Evolutionary conservation across 2,329 filamentous ascomycete genomes (phyloP).

Genomic region (Delphinella strobiligena): DNA sequence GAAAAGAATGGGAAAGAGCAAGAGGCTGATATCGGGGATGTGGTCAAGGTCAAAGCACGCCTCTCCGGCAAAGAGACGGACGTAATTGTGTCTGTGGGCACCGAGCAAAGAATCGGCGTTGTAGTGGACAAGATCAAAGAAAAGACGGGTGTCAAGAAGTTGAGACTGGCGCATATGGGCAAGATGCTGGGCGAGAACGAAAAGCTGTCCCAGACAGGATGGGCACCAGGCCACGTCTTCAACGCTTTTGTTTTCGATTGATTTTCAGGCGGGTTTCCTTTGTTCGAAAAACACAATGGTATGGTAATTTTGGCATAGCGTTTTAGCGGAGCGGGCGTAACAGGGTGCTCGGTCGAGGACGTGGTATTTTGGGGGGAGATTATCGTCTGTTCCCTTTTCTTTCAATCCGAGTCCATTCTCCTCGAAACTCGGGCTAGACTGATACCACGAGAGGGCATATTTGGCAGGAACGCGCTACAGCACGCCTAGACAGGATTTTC

Average conservation of each 20-base stretch:
- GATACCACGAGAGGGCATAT: no score
- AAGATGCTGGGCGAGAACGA: slow-evolving; percentile 61
- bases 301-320: no score
- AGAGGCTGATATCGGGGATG: slow-evolving; percentile 19
- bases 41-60: slow-evolving; percentile 22
- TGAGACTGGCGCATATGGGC: slow-evolving; percentile 71
- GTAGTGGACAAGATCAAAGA: slow-evolving; percentile 52
- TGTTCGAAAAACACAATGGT: no score
- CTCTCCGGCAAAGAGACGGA: slow-evolving; percentile 28
- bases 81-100: slow-evolving; percentile 22
- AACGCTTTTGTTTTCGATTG: slow-evolving; percentile 56
- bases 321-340: not conserved
- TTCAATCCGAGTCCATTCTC: no score
- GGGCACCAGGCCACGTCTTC: slow-evolving; percentile 61
- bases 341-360: no score
- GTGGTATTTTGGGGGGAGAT: no score
- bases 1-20: slow-evolving; percentile 19
- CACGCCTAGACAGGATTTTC: no score
- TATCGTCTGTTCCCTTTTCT: no score
- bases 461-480: no score
- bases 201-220: slow-evolving; percentile 57
- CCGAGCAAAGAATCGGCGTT: slow-evolving; percentile 46
- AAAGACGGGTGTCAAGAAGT: slow-evolving; percentile 51
- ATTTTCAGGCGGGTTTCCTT: no score
- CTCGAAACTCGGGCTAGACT: no score